These are phyloP conservation scores for Boletus albobrunnescens DNA, from an alignment of 1,284 basidiomycete species.

Conservation along the genomic window DNA sequence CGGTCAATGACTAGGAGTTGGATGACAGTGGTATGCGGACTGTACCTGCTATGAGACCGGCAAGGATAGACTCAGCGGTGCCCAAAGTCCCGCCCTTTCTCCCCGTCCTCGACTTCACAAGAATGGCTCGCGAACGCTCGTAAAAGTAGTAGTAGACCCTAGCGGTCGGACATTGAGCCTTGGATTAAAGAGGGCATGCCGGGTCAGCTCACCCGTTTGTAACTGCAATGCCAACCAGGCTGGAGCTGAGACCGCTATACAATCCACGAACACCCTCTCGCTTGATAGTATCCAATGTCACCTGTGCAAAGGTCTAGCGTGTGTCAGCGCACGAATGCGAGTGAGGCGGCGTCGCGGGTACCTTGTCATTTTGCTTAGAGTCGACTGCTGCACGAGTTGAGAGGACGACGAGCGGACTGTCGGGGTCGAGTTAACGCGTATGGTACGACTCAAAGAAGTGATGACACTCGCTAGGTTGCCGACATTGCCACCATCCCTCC, in stretches of 20 bases:
- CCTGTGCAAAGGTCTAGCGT: slow-evolving; percentile 45
- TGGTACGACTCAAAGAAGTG: neutral
- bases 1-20: neutral
- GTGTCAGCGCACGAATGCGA: slow-evolving; percentile 28
- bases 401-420: slow-evolving; percentile 85
- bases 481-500: slow-evolving; percentile 91
- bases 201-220: slow-evolving; percentile 74
- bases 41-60: slow-evolving; percentile 83
- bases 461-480: slow-evolving; percentile 65
- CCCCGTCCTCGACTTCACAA: slow-evolving; percentile 56
- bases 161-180: neutral
- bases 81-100: slow-evolving; percentile 70
- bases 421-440: slow-evolving; percentile 17
- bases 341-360: slow-evolving; percentile 22
- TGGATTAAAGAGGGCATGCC: neutral
- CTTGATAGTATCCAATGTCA: slow-evolving; percentile 73
- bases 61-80: slow-evolving; percentile 86
- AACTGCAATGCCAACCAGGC: slow-evolving; percentile 86
- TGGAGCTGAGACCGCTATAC: slow-evolving; percentile 86
- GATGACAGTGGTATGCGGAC: neutral
- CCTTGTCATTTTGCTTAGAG: slow-evolving; percentile 74
- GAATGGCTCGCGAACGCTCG: slow-evolving; percentile 57
- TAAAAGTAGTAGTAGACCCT: slow-evolving; percentile 87
- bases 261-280: slow-evolving; percentile 83
- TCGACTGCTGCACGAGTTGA: slow-evolving; percentile 93